A percentile compares a stretch with the other conserved stretches of the same genome.
phyloP scores from a whole-genome alignment of 371 early-diverging fungal genomes.

The Actinomucor elegans region DNA sequence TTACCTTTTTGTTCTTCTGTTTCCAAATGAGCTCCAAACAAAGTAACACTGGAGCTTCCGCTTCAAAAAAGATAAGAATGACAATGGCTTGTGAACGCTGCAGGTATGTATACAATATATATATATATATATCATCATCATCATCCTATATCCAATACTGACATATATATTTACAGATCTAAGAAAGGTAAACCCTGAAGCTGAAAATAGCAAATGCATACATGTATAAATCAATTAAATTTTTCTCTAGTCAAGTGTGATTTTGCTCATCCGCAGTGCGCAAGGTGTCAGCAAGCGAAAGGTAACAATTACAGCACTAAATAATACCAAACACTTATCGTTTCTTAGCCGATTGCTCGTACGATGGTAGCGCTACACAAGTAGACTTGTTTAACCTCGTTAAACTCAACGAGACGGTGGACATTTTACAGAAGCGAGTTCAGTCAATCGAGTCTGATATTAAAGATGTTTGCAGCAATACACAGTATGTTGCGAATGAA shows the following conservation, averaged over 20 bases:
- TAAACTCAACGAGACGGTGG: conserved; percentile 43
- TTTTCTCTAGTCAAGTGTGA: conserved; percentile 47
- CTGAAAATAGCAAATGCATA: neutral
- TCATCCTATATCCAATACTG: neutral
- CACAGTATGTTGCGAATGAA: conserved; percentile 34
- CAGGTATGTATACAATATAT: conserved; percentile 27
- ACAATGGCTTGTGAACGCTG: conserved; percentile 57
- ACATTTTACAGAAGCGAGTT: conserved; percentile 31
- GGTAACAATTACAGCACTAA: conserved; percentile 17
- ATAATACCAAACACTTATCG: neutral
- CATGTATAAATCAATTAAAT: neutral
- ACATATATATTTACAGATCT: conserved; percentile 15
- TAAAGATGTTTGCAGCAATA: conserved; percentile 29
- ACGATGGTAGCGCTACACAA: conserved; percentile 49
- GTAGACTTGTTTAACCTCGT: conserved; percentile 49
- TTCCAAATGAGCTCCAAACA: conserved; percentile 10
- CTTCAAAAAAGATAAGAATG: conserved; percentile 51
- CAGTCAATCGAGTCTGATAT: conserved; percentile 35
- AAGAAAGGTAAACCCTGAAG: conserved; percentile 40
- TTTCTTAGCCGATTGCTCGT: conserved; percentile 39
- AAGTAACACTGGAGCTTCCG: conserved; percentile 5
- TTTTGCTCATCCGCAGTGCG: conserved; percentile 49
- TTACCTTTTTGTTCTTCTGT: neutral
- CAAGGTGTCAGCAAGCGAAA: conserved; percentile 40
- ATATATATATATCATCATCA: neutral